Conservation (phyloP, 805 yeast species). For the Metahyphopichia silvanorum region DNA sequence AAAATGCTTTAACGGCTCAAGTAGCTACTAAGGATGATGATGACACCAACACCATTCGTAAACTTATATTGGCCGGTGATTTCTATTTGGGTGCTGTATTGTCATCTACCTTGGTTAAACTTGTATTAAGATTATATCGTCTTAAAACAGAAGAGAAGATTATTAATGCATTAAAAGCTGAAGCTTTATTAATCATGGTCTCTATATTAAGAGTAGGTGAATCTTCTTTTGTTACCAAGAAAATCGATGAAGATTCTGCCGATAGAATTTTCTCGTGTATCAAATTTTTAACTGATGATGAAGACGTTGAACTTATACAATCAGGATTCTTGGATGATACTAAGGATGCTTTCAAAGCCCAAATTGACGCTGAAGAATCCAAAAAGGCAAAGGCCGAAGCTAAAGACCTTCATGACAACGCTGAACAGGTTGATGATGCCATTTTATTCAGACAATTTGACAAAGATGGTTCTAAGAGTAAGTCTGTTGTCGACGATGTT, state of each 20-base stretch:
- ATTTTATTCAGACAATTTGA: slow-evolving; percentile 77
- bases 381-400: slow-evolving; percentile 56
- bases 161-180: slow-evolving; percentile 86
- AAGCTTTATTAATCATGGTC: slow-evolving; percentile 89
- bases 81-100: slow-evolving; percentile 87
- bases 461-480: slow-evolving; percentile 26
- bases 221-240: slow-evolving; percentile 61
- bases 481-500: slow-evolving; percentile 51
- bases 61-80: slow-evolving; percentile 80
- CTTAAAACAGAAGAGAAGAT: slow-evolving; percentile 51
- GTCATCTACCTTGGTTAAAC: slow-evolving; percentile 83
- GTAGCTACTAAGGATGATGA: slow-evolving; percentile 31
- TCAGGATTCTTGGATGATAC: slow-evolving; percentile 84
- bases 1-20: slow-evolving; percentile 66
- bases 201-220: slow-evolving; percentile 88
- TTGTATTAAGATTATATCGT: slow-evolving; percentile 71
- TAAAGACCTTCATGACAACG: slow-evolving; percentile 55
- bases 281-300: slow-evolving; percentile 69
- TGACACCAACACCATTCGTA: slow-evolving; percentile 70
- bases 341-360: slow-evolving; percentile 74
- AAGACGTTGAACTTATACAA: slow-evolving; percentile 50
- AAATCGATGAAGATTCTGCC: slow-evolving; percentile 94
- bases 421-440: slow-evolving; percentile 76
- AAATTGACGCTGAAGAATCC: slow-evolving; percentile 58
- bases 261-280: slow-evolving; percentile 91